Evolutionary conservation across 1,284 basidiomycete species (phyloP).

Genomic region (Veloboletus limbatus): DNA sequence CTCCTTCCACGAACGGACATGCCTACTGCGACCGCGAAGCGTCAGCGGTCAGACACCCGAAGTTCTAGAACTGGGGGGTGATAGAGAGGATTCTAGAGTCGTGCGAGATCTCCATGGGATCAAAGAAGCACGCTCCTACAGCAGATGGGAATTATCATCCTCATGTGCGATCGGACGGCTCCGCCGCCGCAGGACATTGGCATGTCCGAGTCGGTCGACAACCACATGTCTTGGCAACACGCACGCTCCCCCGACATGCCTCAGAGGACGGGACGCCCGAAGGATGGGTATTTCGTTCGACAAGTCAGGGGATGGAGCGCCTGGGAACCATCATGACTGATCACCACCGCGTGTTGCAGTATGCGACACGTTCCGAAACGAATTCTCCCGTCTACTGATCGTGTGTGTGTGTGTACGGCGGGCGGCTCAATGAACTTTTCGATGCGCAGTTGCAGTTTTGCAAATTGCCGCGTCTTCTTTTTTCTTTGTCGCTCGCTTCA

Average conservation of each 20-base stretch:
- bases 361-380: conserved; percentile 15
- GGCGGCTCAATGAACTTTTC: conserved; percentile 1
- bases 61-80: not conserved
- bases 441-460: not conserved
- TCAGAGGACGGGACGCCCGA: not conserved
- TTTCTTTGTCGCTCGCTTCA: not conserved
- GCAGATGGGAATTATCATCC: conserved; percentile 5
- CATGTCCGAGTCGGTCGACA: too few relatives aligned
- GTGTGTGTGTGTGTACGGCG: not conserved
- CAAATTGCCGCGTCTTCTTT: conserved; percentile 10
- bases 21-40: conserved; percentile 1
- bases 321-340: conserved; percentile 7
- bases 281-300: not conserved
- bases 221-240: not conserved
- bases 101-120: conserved; percentile 9
- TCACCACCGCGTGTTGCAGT: conserved; percentile 7
- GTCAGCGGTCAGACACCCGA: not conserved
- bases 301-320: not conserved
- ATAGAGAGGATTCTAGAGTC: not conserved
- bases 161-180: not conserved
- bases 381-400: conserved; percentile 1
- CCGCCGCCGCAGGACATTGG: not conserved
- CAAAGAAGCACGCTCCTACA: conserved; percentile 2
- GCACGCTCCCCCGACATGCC: not conserved
- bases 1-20: not conserved